Evolutionary conservation across 495 filamentous ascomycete genomes (phyloP), one percentile per base, ranked within the genome.

Genomic region (Aspergillus coremiiformis): DNA sequence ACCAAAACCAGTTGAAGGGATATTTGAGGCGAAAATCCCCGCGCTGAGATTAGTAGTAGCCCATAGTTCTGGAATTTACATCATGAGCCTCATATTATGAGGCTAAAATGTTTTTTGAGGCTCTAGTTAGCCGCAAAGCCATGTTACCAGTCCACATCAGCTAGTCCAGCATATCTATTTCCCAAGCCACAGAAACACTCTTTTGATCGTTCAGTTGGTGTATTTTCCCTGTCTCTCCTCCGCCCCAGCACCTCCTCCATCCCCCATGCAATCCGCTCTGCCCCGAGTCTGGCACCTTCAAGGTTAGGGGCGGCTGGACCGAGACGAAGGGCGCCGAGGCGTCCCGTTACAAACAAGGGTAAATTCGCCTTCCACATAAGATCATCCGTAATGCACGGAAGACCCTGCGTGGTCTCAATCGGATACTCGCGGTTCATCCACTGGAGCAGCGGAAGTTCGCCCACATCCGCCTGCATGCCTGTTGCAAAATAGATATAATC

Each of bases 401-500:
- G 52, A 0, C 82, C 81, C 11, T 74, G 70, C 19, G 70, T 69
- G 12, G 60, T 71, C 27, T 76, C 65, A 17, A 85, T 74, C 0
- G 79, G 80, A 56, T 79, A 75, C 14, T 78, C 68, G 4, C 62
- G 51, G 44, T 72, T 68, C 61, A 84, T 73, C 0, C 69, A 63
- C 35, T 71, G 67, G 21, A 85, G 63, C 23, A 77, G 66, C 0
- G 77, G 72, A 45, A 83, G 69, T 24, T 71, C 65, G 20, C 57
- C 57, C 19, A 83, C 71, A 53, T 84, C 70, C 3, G 75, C 66
- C 22, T 68, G 55, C 24, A 79, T 69, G 2, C 82, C 82, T 0
- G 82, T 85, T 17, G 83, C 81, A 49, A 79, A 83, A 58, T 82
- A 81, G 54, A 85, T 80, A 65, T 82, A 81, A 62, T 86, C 81